Evolutionary conservation across 345 rosid genomes (phyloP).

Genomic region (Orychophragmus violaceus): DNA sequence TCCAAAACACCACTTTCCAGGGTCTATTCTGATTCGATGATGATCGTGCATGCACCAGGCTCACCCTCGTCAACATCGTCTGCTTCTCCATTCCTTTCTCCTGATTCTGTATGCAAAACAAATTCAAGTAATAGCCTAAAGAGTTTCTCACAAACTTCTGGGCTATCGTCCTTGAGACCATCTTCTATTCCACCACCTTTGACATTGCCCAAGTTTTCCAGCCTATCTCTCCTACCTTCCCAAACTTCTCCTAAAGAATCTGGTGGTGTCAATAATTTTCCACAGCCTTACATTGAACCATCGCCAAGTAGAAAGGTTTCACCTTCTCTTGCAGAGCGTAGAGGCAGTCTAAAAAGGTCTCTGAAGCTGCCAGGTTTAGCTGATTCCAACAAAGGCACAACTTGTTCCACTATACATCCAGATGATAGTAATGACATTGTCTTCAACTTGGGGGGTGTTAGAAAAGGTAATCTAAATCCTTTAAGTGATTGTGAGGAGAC

Average conservation of each 20-base stretch:
- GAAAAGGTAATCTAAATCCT: conserved; percentile 33
- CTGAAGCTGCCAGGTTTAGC: conserved; percentile 60
- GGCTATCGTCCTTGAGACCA: conserved; percentile 62
- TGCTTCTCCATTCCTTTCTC: conserved; percentile 70
- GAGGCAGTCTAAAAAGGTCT: conserved; percentile 68
- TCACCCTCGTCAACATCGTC: conserved; percentile 58
- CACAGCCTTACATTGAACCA: conserved; percentile 27
- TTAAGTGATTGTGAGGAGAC: conserved; percentile 27
- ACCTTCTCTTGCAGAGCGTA: conserved; percentile 79
- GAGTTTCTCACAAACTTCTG: conserved; percentile 54
- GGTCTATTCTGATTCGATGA: conserved; percentile 91
- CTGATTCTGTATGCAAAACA: conserved; percentile 53
- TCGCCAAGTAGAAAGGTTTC: conserved; percentile 44
- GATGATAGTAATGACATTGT: conserved; percentile 48
- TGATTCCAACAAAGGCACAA: conserved; percentile 40
- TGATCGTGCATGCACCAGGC: conserved; percentile 58
- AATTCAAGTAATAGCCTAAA: conserved; percentile 62
- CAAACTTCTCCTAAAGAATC: conserved; percentile 34
- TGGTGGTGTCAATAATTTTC: conserved; percentile 29
- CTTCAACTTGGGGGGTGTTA: conserved; percentile 38
- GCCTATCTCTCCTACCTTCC: conserved; percentile 46
- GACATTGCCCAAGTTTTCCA: conserved; percentile 58
- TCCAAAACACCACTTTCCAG: conserved; percentile 71
- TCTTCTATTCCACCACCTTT: conserved; percentile 50
- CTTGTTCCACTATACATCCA: conserved; percentile 34